Conservation (phyloP, 352 stramenopile genomes). For the Phytophthora idaei region DNA sequence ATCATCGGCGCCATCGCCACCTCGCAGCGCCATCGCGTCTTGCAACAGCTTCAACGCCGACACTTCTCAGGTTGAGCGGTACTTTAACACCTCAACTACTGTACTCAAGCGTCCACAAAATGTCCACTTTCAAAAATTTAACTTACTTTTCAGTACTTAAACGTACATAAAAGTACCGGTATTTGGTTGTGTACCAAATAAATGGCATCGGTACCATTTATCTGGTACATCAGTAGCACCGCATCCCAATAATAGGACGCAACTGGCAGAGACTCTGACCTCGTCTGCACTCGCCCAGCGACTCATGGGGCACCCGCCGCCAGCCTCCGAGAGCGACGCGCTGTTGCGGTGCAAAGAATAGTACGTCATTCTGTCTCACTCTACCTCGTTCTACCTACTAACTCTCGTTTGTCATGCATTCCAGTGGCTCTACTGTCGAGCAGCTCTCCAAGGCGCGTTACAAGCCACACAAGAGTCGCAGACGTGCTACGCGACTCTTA, state of each 20-base stretch:
- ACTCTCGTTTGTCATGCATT: constrained; percentile 5
- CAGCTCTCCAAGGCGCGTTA: constrained; percentile 37
- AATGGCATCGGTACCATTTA: neutral
- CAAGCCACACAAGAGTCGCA: constrained; percentile 7
- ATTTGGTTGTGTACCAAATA: neutral
- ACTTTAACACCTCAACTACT: neutral
- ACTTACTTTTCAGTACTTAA: neutral
- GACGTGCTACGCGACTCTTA: constrained; percentile 12
- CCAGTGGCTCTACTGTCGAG: constrained; percentile 52
- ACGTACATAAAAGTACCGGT: too few species aligned
- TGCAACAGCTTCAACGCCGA: constrained; percentile 20
- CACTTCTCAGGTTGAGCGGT: neutral
- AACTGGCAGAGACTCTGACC: neutral
- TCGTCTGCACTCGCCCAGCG: neutral
- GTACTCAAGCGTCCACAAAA: neutral
- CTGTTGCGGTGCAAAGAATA: constrained; percentile 37
- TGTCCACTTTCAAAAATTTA: neutral
- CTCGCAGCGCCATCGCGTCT: constrained; percentile 18
- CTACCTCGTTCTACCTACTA: constrained; percentile 5
- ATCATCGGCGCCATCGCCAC: constrained; percentile 31
- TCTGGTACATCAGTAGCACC: neutral
- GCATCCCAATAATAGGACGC: neutral
- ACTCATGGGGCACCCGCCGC: constrained; percentile 27
- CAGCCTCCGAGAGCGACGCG: constrained; percentile 33
- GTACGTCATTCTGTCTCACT: constrained; percentile 29